Evolutionary conservation across 2,329 filamentous ascomycete genomes (phyloP), one percentile per base, ranked within the genome.

Genomic region (Pseudogymnoascus pannorum): DNA sequence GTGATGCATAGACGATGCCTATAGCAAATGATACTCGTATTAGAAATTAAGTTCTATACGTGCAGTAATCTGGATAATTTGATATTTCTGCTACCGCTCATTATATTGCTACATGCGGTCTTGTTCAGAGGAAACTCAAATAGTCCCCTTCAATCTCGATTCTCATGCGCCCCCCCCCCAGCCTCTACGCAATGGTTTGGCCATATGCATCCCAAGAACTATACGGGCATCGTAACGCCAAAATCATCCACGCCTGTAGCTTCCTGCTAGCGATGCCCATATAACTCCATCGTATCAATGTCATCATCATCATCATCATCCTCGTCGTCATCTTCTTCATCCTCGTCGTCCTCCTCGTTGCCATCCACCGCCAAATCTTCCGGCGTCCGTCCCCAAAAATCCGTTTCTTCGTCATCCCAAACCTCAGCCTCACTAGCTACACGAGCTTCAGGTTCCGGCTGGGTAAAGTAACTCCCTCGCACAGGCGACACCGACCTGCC

Each of bases 381-480:
- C 74, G 72, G 79, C 78, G 3, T 79, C 76, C 20, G 77, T 76
- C 80, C 80, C 22, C 74, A 75, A 61, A 79, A 77, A 16, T 79
- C 77, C 16, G 75, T 74, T 1, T 80, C 79, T 18, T 79, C 79
- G 2, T 80, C 78, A 42, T 79, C 78, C 57, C 57, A 58, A 6
- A 58, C 57, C 6, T 72, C 75, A 3, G 76, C 76, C n/a, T 75
- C 76, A 18, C 82, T 79, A 2, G 79, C 78, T 18, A 75, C 74
- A 1, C 77, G 76, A 5, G 76, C 76, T 11, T 75, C 73, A 8
- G 72, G 68, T 11, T 59, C 58, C 4, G 58, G 33, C 68, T 72
- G 42, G 63, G 70, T 48, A 6, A 58, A 48, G 12, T 61, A 40
- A n/a, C 48, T 29, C 8, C 33, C 48, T 3, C 59, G 59, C 20